Evolutionary conservation across 2,329 filamentous ascomycete species (phyloP).

Genomic region (Arthrinium puccinioides): DNA sequence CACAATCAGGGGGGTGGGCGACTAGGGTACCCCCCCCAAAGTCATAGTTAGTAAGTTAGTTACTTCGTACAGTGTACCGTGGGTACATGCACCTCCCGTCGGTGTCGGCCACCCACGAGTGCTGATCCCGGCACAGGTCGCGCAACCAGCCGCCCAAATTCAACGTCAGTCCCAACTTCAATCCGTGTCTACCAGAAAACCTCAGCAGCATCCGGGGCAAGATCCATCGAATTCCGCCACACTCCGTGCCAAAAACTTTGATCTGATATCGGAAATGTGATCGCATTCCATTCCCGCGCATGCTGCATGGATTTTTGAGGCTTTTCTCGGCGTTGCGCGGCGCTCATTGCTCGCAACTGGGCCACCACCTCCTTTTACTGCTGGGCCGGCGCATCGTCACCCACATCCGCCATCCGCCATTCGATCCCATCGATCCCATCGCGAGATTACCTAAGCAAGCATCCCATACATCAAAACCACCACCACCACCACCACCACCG

Average conservation of each 20-base stretch:
- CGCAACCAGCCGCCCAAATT: neutral
- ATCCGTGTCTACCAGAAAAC: constrained; percentile 8
- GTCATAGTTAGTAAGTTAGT: too few relatives aligned
- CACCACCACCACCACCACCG: neutral
- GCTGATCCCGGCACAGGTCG: too few relatives aligned
- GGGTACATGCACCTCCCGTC: too few relatives aligned
- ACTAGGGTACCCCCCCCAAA: too few relatives aligned
- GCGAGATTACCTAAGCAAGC: constrained; percentile 8
- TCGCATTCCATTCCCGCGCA: constrained; percentile 31
- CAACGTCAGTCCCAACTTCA: neutral
- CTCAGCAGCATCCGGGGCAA: constrained; percentile 15
- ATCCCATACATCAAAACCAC: neutral
- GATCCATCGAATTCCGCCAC: constrained; percentile 32
- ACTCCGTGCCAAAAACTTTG: constrained; percentile 38
- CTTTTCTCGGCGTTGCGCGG: constrained; percentile 34
- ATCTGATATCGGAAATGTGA: constrained; percentile 28
- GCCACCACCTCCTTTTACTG: neutral
- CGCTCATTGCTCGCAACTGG: constrained; percentile 39
- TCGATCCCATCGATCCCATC: too few relatives aligned
- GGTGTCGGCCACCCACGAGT: too few relatives aligned
- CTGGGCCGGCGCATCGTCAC: too few relatives aligned
- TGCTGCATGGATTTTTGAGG: constrained; percentile 37
- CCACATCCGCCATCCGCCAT: neutral
- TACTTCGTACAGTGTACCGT: too few relatives aligned
- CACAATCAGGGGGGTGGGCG: too few relatives aligned